Evolutionary conservation across 177 flowering plant genomes (phyloP), one percentile per base, ranked within the genome.

Genomic region (Vitis hybrid): DNA sequence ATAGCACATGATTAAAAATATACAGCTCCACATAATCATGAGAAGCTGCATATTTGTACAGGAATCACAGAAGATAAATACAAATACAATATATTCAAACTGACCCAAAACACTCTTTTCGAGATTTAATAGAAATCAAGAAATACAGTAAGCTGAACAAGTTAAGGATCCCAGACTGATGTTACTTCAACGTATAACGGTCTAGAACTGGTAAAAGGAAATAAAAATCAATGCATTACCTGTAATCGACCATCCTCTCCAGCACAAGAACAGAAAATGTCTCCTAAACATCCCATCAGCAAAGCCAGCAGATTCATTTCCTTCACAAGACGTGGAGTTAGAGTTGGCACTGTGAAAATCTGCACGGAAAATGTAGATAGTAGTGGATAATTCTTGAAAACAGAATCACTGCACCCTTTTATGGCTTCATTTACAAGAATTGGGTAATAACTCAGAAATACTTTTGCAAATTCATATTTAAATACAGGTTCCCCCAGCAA

Each of bases 391-490:
- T 78, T 83, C 50, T 79, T 84, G 50, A 80, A 60, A 66, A 74
- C 72, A 57, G 16, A 2, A 60, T 89, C 88, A 60, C 60, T 72
- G 66, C 73, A 14, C 67, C 80, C 90, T 72, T 78, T 86, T 14
- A 87, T 75, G 12, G 84, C 87, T 74, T 87, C 93, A 60, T 68
- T 75, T 63, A 96, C 81, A 75, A 83, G 81, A 56, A 45, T 72
- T 26, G 97, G 95, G 70, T 94, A 94, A 73, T 94, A 92, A 48
- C 64, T 70, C 53, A 94, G 64, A 80, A 87, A 90, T 48, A 72
- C 83, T 85, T 92, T 90, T 8, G 96, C 91, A 82, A 96, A 96
- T 77, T 90, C 97, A 72, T 86, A 89, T 80, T 96, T 96, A 65
- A 94, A 96, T 18, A 70, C 33, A 29, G 99, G 98, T 58, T 96